phyloP scores from a whole-genome alignment of 2,329 filamentous ascomycete genomes.

The Aureobasidium namibiae region DNA sequence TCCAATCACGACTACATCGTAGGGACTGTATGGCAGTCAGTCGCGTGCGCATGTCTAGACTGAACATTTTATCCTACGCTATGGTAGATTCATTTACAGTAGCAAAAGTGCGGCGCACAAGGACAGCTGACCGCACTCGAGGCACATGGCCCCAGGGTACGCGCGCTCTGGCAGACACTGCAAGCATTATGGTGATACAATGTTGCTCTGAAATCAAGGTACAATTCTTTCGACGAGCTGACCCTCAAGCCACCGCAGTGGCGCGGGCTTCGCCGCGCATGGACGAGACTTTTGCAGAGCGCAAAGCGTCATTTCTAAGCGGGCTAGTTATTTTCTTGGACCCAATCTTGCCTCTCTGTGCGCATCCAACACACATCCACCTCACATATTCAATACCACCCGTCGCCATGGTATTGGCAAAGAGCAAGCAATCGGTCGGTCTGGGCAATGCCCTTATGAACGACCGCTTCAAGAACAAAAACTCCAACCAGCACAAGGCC shows the following conservation, averaged over 20 bases:
- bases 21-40: slow-evolving; percentile 45
- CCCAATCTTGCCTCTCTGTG: slow-evolving; percentile 1
- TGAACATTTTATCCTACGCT: slow-evolving; percentile 16
- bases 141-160: slow-evolving; percentile 42
- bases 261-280: no score
- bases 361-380: not conserved
- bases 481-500: slow-evolving; percentile 67
- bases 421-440: slow-evolving; percentile 91
- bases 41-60: not conserved
- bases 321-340: slow-evolving; percentile 4
- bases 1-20: slow-evolving; percentile 91
- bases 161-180: slow-evolving; percentile 24
- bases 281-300: no score
- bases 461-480: slow-evolving; percentile 92
- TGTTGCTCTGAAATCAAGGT: no score
- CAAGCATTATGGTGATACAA: slow-evolving; percentile 16
- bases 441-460: slow-evolving; percentile 98
- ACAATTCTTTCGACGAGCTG: no score
- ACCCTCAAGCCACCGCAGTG: no score
- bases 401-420: slow-evolving; percentile 62
- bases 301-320: slow-evolving; percentile 4
- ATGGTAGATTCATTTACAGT: slow-evolving; percentile 31
- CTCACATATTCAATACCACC: not conserved
- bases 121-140: slow-evolving; percentile 34
- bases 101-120: slow-evolving; percentile 33